Percentiles rank a stretch among this genome's conserved stretches.
Conservation (phyloP, 192 early-diverging fungal species). For the Coemansia sp. region DNA sequence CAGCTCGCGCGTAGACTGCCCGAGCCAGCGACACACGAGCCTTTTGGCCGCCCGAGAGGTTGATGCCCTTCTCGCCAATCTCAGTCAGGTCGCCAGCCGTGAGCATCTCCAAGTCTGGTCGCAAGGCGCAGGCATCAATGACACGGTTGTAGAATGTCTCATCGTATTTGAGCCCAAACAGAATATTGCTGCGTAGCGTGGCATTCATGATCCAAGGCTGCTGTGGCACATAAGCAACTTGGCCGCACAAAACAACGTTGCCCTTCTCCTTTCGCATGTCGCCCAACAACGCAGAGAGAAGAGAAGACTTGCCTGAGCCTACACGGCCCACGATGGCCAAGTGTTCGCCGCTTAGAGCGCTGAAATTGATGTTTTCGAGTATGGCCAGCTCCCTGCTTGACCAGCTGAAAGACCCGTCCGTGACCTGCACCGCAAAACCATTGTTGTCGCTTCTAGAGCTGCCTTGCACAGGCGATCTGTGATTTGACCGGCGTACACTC, state of each 20-base stretch:
- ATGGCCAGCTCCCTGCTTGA: slow-evolving; percentile 34
- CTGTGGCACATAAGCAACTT: slow-evolving; percentile 59
- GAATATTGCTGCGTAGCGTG: slow-evolving; percentile 84
- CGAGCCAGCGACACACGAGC: slow-evolving; percentile 60
- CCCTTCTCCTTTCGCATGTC: slow-evolving; percentile 80
- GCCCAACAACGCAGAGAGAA: slow-evolving; percentile 76
- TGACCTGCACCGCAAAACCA: slow-evolving; percentile 50
- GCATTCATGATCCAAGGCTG: slow-evolving; percentile 91
- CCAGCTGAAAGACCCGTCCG: slow-evolving; percentile 62
- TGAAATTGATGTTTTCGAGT: slow-evolving; percentile 45
- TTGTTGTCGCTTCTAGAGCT: neutral
- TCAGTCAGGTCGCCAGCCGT: slow-evolving; percentile 85
- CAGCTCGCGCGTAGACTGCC: slow-evolving; percentile 84
- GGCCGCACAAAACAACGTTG: slow-evolving; percentile 66
- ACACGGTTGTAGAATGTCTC: slow-evolving; percentile 70
- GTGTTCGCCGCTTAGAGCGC: no score
- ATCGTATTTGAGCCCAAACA: slow-evolving; percentile 79
- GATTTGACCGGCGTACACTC: slow-evolving; percentile 3
- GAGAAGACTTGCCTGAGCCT: slow-evolving; percentile 76
- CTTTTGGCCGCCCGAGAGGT: slow-evolving; percentile 87
- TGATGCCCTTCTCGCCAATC: slow-evolving; percentile 87
- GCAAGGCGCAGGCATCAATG: slow-evolving; percentile 78
- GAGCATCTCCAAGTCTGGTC: slow-evolving; percentile 79
- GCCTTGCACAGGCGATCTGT: neutral
- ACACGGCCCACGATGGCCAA: slow-evolving; percentile 71